Base-by-base conservation (phyloP, 768 basidiomycete genomes). In the Panaeolus papilionaceus region DNA sequence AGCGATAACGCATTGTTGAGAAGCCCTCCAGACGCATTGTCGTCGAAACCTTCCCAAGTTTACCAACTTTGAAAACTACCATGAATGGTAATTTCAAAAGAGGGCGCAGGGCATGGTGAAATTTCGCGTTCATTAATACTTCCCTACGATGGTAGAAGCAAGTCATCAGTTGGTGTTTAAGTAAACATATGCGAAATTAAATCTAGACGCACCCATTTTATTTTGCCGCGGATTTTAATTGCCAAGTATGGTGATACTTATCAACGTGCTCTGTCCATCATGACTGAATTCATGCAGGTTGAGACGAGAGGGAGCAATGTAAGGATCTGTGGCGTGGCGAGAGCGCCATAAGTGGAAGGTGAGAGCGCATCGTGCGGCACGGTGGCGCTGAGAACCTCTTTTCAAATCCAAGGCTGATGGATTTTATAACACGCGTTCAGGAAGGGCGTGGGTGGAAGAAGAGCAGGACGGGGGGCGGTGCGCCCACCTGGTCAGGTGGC, bases 1-100 rank as follows among this genome's bases (percentile, higher is more conserved):
- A 38, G 51, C 38, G 38, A 65, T 44, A 49, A 26, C 42, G 38
- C 33, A 65, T 49, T 47, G 70, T 40, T 68, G 66, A 71, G 66
- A 64, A 66, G 65, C 47, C 39, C 47, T 49, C 47, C 23, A 49
- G 23, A 49, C 63, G 40, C 62, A 58, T 44, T 54, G 62, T 37
- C 54, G 26, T 58, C 54, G 26, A 49, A 58, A 58, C 54, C 33
- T 28, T 37, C n/a, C 26, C 26, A 58, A 51, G 47, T 51, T 51
- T 20, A 28, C 54, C 54, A 33, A 33, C 16, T 37, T 28, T 58
- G 28, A 58, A 58, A 58, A 28, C 26, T 58, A 6, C 54, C 54
- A 4, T 58, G 54, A 37, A 58, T 58, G 28, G 54, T 58, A 58
- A 58, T 58, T 33, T 11, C 11, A 58, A 58, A 28, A 58, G 54